Evolutionary conservation across 2,329 filamentous ascomycete species (phyloP), one percentile per base, ranked within the genome.

Genomic region (Teratosphaeria destructans): DNA sequence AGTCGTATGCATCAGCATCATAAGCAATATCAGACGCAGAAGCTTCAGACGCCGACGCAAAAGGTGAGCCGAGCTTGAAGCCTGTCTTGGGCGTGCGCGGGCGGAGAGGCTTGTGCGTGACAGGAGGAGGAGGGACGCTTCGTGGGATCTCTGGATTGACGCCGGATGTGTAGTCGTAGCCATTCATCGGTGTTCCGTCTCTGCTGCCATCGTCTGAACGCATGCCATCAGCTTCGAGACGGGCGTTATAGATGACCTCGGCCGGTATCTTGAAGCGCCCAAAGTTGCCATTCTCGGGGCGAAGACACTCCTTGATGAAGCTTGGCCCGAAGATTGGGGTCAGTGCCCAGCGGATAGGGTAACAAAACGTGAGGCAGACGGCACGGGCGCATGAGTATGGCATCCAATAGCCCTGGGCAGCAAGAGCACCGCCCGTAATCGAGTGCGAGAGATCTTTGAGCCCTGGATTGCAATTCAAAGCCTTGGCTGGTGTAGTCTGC

Each of bases 351-450:
- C 93, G 86, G 62, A 99, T 95, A 39, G 82, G 78, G 72, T 86
- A 85, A 76, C 93, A 97, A 72, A 97, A 97, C 0, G 89, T 96
- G 3, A 89, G 83, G 68, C 92, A 95, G 57, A 99, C 79, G 11
- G 90, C 91, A 74, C 83, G 88, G 54, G 94, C 94, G 65, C 91
- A 95, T 47, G 84, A 77, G 68, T 86, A 97, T 2, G 93, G 93
- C 83, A 97, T 90, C 94, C 94, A 99, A 74, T 97, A 99, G 37
- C 94, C 92, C 85, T 99, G 94, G 57, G 92, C 93, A 62, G 85
- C 85, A 60, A 97, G 85, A 34, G 91, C 86, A 6, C 94, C 94
- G 29, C 94, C 94, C 0, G 94, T 99, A 71, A 97, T 95, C 73
- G 90, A 96, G 72, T 95, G 88, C 32, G 88, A 90, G 62, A 97